Base-by-base conservation (phyloP, 495 filamentous ascomycete genomes). In the Penicillium cosmopolitanum region DNA sequence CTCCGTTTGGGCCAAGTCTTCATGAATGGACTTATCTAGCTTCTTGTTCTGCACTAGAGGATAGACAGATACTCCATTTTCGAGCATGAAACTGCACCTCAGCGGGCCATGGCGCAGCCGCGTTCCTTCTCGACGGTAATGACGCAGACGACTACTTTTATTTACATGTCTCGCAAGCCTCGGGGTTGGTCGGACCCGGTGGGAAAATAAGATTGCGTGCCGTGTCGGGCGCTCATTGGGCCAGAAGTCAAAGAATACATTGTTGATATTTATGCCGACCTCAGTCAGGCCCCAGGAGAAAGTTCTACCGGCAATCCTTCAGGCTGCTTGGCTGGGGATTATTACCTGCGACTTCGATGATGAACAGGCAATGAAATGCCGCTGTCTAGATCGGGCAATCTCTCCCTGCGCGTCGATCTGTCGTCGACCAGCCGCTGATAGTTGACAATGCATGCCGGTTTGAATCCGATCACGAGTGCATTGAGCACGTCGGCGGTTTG, bases 161-260 rank as follows among this genome's bases (percentile, higher is more conserved):
- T 44, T 44, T 44, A 16, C 42, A 19, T 44, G 8, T 16, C 42
- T 44, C 2, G 50, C 11, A 51, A 12, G 50, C 10, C 50, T 33
- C 36, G 23, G 21, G 31, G 47, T 28, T 55, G 42, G 33, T 51
- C 31, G 34, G 44, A 35, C 4, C 19, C 36, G 34, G 53, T 40
- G 48, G 31, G 3, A 35, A 36, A 55, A 48, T 55, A 46, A 53
- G 54, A 54, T 58, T 63, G 48, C 52, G 47, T 61, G 53, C 62
- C 59, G 66, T 60, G 56, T 62, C 59, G 51, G 58, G 56, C 51
- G 52, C 54, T 58, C 54, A 57, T 62, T 67, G 58, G 55, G 28
- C 28, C 19, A 15, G 0, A n/a, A 38, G 28, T 18, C 19, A 40
- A 8, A 43, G 55, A 56, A 53, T 46, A 48, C 23, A 33, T 16